Evolutionary conservation across 1,139 yeast genomes (phyloP).

Genomic region (Entelexis sorbosivorans): DNA sequence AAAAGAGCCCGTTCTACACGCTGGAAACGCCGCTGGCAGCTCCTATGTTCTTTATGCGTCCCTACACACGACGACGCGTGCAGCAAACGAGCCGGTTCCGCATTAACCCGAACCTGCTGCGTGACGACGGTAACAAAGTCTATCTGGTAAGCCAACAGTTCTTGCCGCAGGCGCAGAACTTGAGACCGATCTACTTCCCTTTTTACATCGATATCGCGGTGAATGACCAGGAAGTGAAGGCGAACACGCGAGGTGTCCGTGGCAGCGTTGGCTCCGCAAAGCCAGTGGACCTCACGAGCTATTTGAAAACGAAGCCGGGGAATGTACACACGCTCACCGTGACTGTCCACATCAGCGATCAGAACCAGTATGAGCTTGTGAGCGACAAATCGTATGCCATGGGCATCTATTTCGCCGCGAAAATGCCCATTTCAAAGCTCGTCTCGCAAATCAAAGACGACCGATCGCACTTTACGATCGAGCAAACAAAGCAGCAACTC

Average conservation of each 20-base stretch:
- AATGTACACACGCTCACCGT: not conserved
- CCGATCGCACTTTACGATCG: constrained; percentile 28
- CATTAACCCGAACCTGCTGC: constrained; percentile 16
- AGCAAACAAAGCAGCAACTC: constrained; percentile 25
- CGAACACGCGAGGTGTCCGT: constrained; percentile 31
- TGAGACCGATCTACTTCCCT: constrained; percentile 24
- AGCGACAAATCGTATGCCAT: constrained; percentile 26
- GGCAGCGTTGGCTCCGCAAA: constrained; percentile 33
- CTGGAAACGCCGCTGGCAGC: constrained; percentile 22
- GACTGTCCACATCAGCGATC: constrained; percentile 13
- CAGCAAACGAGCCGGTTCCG: constrained; percentile 20
- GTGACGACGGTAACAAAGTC: constrained; percentile 14
- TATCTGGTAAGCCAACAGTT: constrained; percentile 23
- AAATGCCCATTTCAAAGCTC: constrained; percentile 23
- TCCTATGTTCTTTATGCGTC: constrained; percentile 24
- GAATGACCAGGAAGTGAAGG: constrained; percentile 24
- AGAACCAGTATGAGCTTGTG: constrained; percentile 19
- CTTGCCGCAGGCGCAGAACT: constrained; percentile 6
- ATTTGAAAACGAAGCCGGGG: not conserved
- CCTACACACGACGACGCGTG: constrained; percentile 20
- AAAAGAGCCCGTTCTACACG: constrained; percentile 28
- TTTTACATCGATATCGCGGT: constrained; percentile 23
- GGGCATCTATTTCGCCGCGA: constrained; percentile 27
- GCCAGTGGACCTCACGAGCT: constrained; percentile 31
- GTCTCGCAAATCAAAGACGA: constrained; percentile 25